Conservation (phyloP, 2,329 filamentous ascomycete genomes). For the Mycocentrospora acerina region DNA sequence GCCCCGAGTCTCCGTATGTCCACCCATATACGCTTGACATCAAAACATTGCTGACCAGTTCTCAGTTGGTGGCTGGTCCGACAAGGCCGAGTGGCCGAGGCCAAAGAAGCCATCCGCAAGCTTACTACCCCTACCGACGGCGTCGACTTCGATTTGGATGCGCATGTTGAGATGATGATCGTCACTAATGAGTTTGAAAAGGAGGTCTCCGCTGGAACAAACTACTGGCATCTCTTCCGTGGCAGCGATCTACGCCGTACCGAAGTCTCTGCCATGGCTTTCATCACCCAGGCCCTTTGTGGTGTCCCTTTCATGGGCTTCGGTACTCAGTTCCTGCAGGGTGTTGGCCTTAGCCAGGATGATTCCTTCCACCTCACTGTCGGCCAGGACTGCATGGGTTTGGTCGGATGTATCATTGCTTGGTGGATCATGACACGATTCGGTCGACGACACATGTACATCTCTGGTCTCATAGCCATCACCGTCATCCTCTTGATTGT, state of each 20-base stretch:
- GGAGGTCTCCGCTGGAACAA: slow-evolving; percentile 63
- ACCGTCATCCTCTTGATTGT: slow-evolving; percentile 44
- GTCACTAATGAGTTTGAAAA: slow-evolving; percentile 79
- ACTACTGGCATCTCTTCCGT: slow-evolving; percentile 79
- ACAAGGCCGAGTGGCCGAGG: slow-evolving; percentile 61
- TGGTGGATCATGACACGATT: slow-evolving; percentile 78
- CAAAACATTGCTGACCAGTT: too few relatives aligned
- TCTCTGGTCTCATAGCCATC: slow-evolving; percentile 56
- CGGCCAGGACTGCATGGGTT: slow-evolving; percentile 23
- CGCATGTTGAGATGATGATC: slow-evolving; percentile 82
- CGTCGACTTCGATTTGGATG: slow-evolving; percentile 41
- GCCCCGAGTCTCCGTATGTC: slow-evolving; percentile 58
- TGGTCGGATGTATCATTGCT: slow-evolving; percentile 66
- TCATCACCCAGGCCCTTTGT: slow-evolving; percentile 45
- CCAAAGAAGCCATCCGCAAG: slow-evolving; percentile 63
- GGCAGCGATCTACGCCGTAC: slow-evolving; percentile 77
- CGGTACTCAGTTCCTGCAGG: slow-evolving; percentile 23
- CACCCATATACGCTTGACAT: too few relatives aligned
- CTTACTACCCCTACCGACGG: slow-evolving; percentile 55
- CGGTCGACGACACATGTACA: slow-evolving; percentile 72
- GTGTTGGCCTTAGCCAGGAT: slow-evolving; percentile 23
- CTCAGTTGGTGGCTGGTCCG: slow-evolving; percentile 43
- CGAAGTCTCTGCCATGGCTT: slow-evolving; percentile 59
- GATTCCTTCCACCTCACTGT: slow-evolving; percentile 27
- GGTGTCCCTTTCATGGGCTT: slow-evolving; percentile 29